Evolutionary conservation across 129 eudicot genomes (phyloP), one percentile per base, ranked within the genome.

Genomic region (Lonicera japonica): DNA sequence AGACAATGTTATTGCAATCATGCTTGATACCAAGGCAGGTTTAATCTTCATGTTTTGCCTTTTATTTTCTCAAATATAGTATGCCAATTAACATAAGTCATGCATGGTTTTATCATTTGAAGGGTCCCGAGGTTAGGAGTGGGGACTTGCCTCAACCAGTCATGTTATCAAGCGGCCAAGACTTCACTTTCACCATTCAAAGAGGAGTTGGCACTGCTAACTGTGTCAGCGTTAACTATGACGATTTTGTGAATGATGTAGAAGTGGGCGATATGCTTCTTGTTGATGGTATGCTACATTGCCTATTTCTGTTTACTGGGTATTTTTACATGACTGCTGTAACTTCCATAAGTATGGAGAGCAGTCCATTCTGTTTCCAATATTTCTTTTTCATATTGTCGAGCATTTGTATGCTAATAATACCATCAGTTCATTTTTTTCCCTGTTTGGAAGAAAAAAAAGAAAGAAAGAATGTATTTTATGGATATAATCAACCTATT

Each of bases 261-360:
- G 98, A 92, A 80, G 96, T 78, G 12, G 98, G 96, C 24, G 98
- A 92, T 83, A 92, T 84, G 98, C 96, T 92, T 70, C 95, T 92
- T 36, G 98, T 92, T 61, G 98, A 92, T 78, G 96, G 98, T 92
- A 85, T 45, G 80, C 63, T 23, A 56, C 25, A 22, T 0, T 61
- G 38, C 54, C 12, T 58, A 34, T 61, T 48, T 29, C 29, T 38
- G 24, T 21, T 0, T 25, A 6, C 58, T 68, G n/a, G 18, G 18
- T 61, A 51, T 63, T 47, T n/a, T 56, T n/a, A 25, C 21, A 54
- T 36, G 34, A 55, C 55, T 47, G 22, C 4, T 45, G n/a, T 58
- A n/a, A 25, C 9, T 54, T 21, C 12, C 19, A 17, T 25, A 50
- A 12, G 25, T 48, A 18, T 9, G 68, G 1, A n/a, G n/a, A n/a